Evolutionary conservation across 208 protist genomes (phyloP).

Genomic region (Trichomonas tenax): DNA sequence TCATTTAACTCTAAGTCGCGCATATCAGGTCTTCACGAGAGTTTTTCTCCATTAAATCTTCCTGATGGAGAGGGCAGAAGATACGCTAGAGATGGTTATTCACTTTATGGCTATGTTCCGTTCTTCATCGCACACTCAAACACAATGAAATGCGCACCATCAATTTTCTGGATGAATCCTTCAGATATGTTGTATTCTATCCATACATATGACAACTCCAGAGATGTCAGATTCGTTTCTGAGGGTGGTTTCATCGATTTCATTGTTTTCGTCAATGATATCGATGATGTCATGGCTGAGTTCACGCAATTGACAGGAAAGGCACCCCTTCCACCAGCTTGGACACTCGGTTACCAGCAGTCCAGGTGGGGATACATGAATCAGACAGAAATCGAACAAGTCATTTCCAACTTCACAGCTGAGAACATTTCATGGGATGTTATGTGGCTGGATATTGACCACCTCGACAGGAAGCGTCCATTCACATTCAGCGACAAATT

Average conservation of each 20-base stretch:
- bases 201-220: not conserved
- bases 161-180: not conserved
- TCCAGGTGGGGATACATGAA: conserved; percentile 83
- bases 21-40: not conserved
- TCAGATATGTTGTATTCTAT: not conserved
- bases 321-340: conserved; percentile 74
- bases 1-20: not conserved
- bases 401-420: conserved; percentile 27
- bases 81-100: conserved; percentile 67
- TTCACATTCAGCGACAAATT: not conserved
- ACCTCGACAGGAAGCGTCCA: conserved; percentile 85
- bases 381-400: conserved; percentile 58
- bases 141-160: not conserved
- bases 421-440: conserved; percentile 57
- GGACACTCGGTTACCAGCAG: conserved; percentile 89
- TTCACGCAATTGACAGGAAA: conserved; percentile 71
- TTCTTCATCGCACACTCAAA: conserved; percentile 65
- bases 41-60: not conserved
- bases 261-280: conserved; percentile 75
- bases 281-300: conserved; percentile 60
- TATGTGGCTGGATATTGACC: conserved; percentile 97
- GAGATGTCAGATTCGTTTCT: conserved; percentile 57
- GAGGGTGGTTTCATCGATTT: conserved; percentile 77
- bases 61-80: conserved; percentile 36
- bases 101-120: conserved; percentile 80